These are phyloP conservation scores for Aureobasidium sp. DNA, from an alignment of 2,329 filamentous ascomycete species.

Conservation along the genomic window DNA sequence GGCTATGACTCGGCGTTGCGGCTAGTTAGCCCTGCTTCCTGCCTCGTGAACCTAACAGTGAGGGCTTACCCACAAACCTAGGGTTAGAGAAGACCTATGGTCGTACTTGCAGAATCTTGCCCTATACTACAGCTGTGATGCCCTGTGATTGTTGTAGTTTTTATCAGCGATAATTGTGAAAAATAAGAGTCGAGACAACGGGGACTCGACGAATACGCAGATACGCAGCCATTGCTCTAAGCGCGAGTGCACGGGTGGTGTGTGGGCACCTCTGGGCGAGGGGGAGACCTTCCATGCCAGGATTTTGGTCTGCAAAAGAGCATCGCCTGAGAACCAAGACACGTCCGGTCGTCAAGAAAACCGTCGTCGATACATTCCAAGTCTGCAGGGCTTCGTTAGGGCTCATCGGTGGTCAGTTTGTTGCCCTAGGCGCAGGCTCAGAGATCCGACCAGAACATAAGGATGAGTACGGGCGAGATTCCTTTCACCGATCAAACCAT, in stretches of 20 bases:
- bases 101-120: neutral
- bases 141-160: neutral
- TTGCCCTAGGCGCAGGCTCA: neutral
- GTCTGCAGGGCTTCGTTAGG: constrained; percentile 2
- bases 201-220: neutral
- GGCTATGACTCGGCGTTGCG: neutral
- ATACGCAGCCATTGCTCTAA: neutral
- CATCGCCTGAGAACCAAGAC: neutral
- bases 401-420: neutral
- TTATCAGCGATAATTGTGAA: neutral
- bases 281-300: neutral
- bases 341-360: neutral
- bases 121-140: neutral
- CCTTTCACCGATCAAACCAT: neutral
- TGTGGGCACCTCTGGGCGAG: neutral
- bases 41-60: neutral
- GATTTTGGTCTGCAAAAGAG: neutral
- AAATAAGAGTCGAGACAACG: neutral
- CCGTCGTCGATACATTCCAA: neutral
- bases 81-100: neutral
- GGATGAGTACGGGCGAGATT: neutral
- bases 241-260: neutral
- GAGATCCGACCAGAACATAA: neutral
- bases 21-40: neutral
- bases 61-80: neutral